Evolutionary conservation across 768 basidiomycete genomes (phyloP), one percentile per base, ranked within the genome.

Genomic region (Leccinum subgranulosum): DNA sequence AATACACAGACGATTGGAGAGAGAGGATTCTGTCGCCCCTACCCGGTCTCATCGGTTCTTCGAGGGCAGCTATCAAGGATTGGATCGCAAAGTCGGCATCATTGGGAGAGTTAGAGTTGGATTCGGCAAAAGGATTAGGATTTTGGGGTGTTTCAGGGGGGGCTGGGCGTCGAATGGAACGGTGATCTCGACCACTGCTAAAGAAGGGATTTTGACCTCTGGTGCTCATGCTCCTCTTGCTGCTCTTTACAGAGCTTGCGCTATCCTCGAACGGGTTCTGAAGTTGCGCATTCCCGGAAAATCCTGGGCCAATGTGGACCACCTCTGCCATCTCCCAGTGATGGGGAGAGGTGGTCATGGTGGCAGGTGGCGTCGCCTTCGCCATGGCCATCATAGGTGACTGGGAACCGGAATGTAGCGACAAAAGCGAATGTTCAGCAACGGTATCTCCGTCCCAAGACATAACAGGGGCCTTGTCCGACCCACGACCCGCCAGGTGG

Each of bases 251-350:
- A 6, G 64, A 61, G 14, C 60, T 59, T 8, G 66, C 52, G 11
- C n/a, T 43, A 39, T 74, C 63, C 19, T 67, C 60, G 25, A 74
- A 74, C 41, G 70, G 64, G 52, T 66, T 69, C 31, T 55, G 61
- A 31, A 60, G 65, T 1, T 67, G 57, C 6, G 29, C 39, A 4
- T 15, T 7, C 4, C 62, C 60, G 27, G 54, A 34, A 17, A 23
- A 9, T 14, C 51, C 60, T 1, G 58, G 47, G 46, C 67, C 68
- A 2, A 65, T 51, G 54, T 81, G 73, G 51, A 87, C 61, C 19
- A 88, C 83, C 64, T 87, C 84, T 3, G 86, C 86, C 8, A 84
- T 84, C 69, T 90, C 83, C 87, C 87, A 89, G 49, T 69, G 77
- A 72, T 90, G 87, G 2, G 73, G 67, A 15, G 77, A 72, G 2